phyloP scores from a whole-genome alignment of 345 rosid genomes.

The Lumnitzera racemosa region DNA sequence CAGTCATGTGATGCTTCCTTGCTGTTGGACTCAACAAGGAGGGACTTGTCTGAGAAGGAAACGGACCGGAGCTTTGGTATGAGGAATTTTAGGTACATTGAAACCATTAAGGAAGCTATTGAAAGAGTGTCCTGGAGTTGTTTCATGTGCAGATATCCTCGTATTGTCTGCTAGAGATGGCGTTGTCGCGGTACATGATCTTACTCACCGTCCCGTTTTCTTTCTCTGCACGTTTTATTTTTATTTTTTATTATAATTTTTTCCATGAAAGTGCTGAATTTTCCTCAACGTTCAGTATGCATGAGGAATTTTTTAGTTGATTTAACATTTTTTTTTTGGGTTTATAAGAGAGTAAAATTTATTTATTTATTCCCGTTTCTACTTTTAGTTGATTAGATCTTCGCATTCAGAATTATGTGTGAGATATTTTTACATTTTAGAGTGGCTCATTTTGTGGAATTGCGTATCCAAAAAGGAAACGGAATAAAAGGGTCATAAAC shows the following conservation, averaged over 20 bases:
- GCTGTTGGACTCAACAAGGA: conserved; percentile 92
- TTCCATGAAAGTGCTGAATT: no score
- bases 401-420: no score
- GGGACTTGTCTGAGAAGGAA: conserved; percentile 89
- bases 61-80: conserved; percentile 92
- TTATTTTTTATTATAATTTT: background rate
- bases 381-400: no score
- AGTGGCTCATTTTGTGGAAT: no score
- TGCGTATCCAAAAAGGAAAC: no score
- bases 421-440: no score
- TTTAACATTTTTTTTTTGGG: no score
- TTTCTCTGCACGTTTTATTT: background rate
- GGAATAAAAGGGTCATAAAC: background rate
- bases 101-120: conserved; percentile 80
- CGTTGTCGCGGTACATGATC: conserved; percentile 50
- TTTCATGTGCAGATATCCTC: conserved; percentile 83
- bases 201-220: background rate
- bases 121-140: conserved; percentile 95
- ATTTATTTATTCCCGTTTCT: no score
- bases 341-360: no score
- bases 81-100: conserved; percentile 95
- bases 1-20: conserved; percentile 97
- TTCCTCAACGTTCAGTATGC: no score
- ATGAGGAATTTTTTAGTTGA: no score
- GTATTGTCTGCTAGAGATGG: conserved; percentile 87